Evolutionary conservation across 1,139 yeast genomes (phyloP), one percentile per base, ranked within the genome.

Genomic region (Spathaspora sp.): DNA sequence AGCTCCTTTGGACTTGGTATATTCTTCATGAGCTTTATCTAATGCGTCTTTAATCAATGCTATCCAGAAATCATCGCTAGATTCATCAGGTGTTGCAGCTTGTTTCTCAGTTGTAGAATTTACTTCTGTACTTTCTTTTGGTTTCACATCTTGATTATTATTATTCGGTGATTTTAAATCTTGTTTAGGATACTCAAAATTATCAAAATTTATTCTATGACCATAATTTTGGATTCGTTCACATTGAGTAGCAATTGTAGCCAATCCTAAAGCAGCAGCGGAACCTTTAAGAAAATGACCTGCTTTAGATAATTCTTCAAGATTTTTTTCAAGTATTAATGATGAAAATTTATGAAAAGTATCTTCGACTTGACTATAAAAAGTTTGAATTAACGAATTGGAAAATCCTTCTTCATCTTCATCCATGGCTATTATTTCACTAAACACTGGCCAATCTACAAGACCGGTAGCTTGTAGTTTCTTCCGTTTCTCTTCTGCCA

Each of bases 281-380:
- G 95, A 86, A 40, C 99, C 99, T 64, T 95, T 95, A 51, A 93
- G 74, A 63, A 89, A 93, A 64, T 93, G 99, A 23, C 99, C 99
- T 53, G 88, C 71, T 16, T 82, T 74, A 20, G 93, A 86, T 50
- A 93, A 71, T 50, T 81, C 75, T 36, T 71, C 77, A 50, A 91
- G 75, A 58, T 86, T 76, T 42, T 65, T 64, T 8, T 55, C 49
- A 24, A 60, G 54, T 47, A 89, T 64, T 39, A 83, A 81, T 13
- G 67, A 66, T 51, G 86, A 86, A 65, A 93, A 86, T 54, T 87
- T 82, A 40, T 68, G 70, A 58, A 91, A 87, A 0, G 97, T 91
- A 20, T 82, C 86, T 53, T 78, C 77, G 13, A 95, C 96, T 68
- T 93, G 99, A 50, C 87, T 96, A 51, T 87, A 89, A 65, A 88